phyloP scores from a whole-genome alignment of 371 early-diverging fungal species.

The Apophysomyces sp. region DNA sequence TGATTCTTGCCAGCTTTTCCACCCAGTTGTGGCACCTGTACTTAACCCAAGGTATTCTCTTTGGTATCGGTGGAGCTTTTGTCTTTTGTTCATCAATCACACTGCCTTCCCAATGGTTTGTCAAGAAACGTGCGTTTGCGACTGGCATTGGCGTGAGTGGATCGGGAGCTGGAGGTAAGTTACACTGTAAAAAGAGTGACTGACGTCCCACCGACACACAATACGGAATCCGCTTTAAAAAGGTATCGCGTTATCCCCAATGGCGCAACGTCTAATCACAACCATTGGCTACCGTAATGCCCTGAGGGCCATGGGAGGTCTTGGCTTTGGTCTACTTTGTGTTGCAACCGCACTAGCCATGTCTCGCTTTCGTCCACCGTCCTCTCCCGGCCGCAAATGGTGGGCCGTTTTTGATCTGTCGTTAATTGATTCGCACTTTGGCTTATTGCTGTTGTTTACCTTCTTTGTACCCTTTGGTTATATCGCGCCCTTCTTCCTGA shows the following conservation, averaged over 20 bases:
- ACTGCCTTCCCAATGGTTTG: constrained; percentile 76
- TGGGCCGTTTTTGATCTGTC: constrained; percentile 19
- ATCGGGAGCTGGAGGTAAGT: constrained; percentile 65
- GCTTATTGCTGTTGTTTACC: constrained; percentile 21
- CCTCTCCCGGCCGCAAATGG: neutral
- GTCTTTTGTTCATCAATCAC: constrained; percentile 64
- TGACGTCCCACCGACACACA: constrained; percentile 5
- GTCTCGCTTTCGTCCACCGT: constrained; percentile 31
- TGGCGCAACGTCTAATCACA: constrained; percentile 52
- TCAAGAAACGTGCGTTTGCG: constrained; percentile 66
- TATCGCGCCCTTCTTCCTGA: constrained; percentile 29
- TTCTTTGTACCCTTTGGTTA: constrained; percentile 34
- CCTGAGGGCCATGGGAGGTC: constrained; percentile 38
- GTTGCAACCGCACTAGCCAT: constrained; percentile 37
- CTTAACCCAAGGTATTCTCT: constrained; percentile 63
- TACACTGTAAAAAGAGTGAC: no score
- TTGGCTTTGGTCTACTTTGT: constrained; percentile 35
- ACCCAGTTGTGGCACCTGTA: constrained; percentile 60
- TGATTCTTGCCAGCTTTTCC: constrained; percentile 60
- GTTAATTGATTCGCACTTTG: constrained; percentile 13
- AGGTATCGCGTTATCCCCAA: constrained; percentile 46
- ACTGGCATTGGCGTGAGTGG: constrained; percentile 78
- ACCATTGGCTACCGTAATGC: constrained; percentile 55
- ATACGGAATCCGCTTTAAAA: neutral
- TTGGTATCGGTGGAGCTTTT: constrained; percentile 54